A percentile compares a stretch with the other conserved stretches of the same genome.
phyloP scores from a whole-genome alignment of 2,329 filamentous ascomycete species.

The Nemania abortiva region DNA sequence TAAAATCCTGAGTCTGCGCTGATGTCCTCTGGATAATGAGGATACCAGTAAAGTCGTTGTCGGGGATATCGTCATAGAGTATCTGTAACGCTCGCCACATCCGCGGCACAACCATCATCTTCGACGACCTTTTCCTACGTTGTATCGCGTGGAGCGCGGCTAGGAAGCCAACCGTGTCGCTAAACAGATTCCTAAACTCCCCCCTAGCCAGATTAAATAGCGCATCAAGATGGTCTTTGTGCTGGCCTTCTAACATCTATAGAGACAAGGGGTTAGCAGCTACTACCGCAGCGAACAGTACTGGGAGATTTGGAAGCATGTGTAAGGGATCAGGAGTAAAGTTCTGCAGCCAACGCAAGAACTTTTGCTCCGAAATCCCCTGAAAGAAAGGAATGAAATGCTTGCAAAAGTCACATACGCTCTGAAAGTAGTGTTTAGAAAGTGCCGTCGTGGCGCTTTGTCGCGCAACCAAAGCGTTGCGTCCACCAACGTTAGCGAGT shows the following conservation, averaged over 20 bases:
- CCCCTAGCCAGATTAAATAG: conserved; percentile 36
- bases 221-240: conserved; percentile 28
- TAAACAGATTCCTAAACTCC: background rate
- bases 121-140: conserved; percentile 35
- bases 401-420: background rate
- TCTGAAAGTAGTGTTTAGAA: conserved; percentile 44
- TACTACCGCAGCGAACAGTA: background rate
- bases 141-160: conserved; percentile 34
- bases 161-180: conserved; percentile 35
- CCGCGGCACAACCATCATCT: conserved; percentile 11
- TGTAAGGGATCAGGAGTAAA: background rate
- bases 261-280: background rate
- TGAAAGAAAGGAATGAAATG: background rate
- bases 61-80: conserved; percentile 33
- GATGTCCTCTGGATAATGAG: conserved; percentile 20
- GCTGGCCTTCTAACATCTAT: conserved; percentile 33
- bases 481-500: conserved; percentile 40
- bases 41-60: conserved; percentile 37
- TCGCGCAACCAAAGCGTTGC: conserved; percentile 28
- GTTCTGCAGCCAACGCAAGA: background rate
- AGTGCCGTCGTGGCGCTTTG: conserved; percentile 35
- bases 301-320: background rate
- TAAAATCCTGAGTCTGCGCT: conserved; percentile 19
- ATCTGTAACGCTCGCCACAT: conserved; percentile 34
- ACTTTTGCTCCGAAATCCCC: background rate